Evolutionary conservation across 164 flowering plant genomes (phyloP), one percentile per base, ranked within the genome.

Genomic region (Annona cherimola): DNA sequence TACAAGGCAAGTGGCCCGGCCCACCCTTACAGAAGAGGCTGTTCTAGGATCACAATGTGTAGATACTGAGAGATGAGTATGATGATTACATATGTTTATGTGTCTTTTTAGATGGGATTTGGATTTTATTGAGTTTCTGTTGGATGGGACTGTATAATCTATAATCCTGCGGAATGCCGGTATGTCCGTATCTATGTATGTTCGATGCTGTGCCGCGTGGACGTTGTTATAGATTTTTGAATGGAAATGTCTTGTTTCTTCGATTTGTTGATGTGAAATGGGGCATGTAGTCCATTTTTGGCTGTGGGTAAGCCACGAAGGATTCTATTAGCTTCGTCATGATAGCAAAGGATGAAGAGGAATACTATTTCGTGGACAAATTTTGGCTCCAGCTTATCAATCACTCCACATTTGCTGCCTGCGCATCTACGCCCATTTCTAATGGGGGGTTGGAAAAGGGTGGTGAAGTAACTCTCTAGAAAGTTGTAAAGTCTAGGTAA

Each of bases 41-140:
- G 97, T 75, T 84, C 92, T 2, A 39, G 41, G 26, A 90, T 92
- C 81, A 85, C 97, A 16, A 85, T 83, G 42, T 92, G 97, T 85
- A 73, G 90, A 50, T 50, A n/a, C n/a, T n/a, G 69, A 71, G 85
- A 66, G 67, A 64, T 45, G 39, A 5, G 18, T 63, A 11, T 50
- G 12, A 50, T 9, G 12, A 7, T 50, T 50, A n/a, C n/a, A 5
- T 50, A 9, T 50, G 12, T 50, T 0, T 50, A 50, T 50, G 55
- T 50, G 55, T 50, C 4, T 50, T 50, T 50, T 50, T 7, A 59
- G 20, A 54, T 50, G 12, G 2, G 11, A 35, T 68, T 68, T 60
- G 19, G 63, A 16, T 60, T n/a, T n/a, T n/a, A n/a, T n/a, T n/a
- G n/a, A n/a, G n/a, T n/a, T n/a, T 60, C 5, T 18, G 35, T 18